phyloP scores from a whole-genome alignment of 169 alveolate species.

The Plasmodium inui region DNA sequence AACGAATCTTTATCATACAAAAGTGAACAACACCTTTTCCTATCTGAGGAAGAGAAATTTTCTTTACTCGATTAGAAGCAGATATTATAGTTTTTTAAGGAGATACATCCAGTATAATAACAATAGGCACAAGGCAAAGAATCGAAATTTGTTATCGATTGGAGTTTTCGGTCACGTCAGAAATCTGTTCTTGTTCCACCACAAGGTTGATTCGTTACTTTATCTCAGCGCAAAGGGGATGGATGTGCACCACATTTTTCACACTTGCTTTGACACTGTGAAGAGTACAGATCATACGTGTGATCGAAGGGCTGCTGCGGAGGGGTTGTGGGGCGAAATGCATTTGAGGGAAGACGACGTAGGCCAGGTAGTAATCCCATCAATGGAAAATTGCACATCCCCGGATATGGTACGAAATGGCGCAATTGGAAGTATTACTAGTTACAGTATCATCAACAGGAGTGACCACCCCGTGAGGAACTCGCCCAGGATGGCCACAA shows the following conservation, averaged over 20 bases:
- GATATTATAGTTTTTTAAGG: constrained; percentile 49
- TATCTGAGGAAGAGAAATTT: constrained; percentile 43
- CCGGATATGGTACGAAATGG: background rate
- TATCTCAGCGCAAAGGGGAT: constrained; percentile 12
- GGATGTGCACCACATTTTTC: constrained; percentile 27
- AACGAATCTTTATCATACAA: constrained; percentile 62
- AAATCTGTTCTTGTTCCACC: constrained; percentile 29
- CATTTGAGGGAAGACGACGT: background rate
- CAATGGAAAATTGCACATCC: background rate
- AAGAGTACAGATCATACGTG: background rate
- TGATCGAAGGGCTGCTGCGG: background rate
- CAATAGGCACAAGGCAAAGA: constrained; percentile 3
- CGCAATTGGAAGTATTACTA: background rate
- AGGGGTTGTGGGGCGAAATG: background rate
- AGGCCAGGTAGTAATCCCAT: too few species aligned
- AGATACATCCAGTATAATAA: constrained; percentile 36
- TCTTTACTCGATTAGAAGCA: constrained; percentile 48
- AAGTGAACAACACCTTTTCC: constrained; percentile 36
- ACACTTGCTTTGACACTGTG: background rate
- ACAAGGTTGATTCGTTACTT: constrained; percentile 36
- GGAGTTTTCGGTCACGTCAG: constrained; percentile 34
- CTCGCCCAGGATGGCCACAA: background rate
- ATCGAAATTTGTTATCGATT: constrained; percentile 38
- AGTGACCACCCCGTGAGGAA: background rate
- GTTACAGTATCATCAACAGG: background rate